Conservation (phyloP, 1,139 yeast species). For the Yamadazyma blattariae region DNA sequence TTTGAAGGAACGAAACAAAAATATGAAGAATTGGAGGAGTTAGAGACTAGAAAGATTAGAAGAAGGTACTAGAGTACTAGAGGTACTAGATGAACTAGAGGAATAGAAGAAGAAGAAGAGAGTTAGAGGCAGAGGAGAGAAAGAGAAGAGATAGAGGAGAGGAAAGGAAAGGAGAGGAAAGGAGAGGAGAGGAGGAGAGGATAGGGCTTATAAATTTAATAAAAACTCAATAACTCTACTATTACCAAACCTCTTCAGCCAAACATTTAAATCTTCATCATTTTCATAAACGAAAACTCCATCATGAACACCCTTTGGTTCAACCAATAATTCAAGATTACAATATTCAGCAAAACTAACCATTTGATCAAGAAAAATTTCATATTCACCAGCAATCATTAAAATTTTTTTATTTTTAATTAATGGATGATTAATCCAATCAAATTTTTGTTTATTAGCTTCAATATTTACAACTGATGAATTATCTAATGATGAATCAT, state of each 20-base stretch:
- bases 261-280: slow-evolving; percentile 15
- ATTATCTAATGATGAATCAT: slow-evolving; percentile 4
- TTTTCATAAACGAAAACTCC: slow-evolving; percentile 29
- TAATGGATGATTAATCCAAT: slow-evolving; percentile 29
- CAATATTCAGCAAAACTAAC: slow-evolving; percentile 16
- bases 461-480: slow-evolving; percentile 6
- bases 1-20: no score
- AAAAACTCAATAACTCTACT: slow-evolving; percentile 1
- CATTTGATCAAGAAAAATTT: slow-evolving; percentile 26
- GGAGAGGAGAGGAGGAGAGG: no score
- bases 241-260: slow-evolving; percentile 1
- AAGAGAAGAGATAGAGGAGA: no score
- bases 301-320: slow-evolving; percentile 27
- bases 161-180: no score
- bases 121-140: no score
- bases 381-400: slow-evolving; percentile 34
- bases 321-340: slow-evolving; percentile 16
- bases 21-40: no score
- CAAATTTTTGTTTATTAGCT: slow-evolving; percentile 4
- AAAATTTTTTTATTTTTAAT: slow-evolving; percentile 20
- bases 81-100: no score
- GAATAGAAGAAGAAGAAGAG: no score
- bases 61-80: no score
- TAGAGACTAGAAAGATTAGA: no score
- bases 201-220: no score